Percentiles rank a stretch among this genome's conserved stretches.
These are phyloP conservation scores for Grosmannia clavigera DNA, from an alignment of 2,329 filamentous ascomycete genomes.

Conservation along the genomic window DNA sequence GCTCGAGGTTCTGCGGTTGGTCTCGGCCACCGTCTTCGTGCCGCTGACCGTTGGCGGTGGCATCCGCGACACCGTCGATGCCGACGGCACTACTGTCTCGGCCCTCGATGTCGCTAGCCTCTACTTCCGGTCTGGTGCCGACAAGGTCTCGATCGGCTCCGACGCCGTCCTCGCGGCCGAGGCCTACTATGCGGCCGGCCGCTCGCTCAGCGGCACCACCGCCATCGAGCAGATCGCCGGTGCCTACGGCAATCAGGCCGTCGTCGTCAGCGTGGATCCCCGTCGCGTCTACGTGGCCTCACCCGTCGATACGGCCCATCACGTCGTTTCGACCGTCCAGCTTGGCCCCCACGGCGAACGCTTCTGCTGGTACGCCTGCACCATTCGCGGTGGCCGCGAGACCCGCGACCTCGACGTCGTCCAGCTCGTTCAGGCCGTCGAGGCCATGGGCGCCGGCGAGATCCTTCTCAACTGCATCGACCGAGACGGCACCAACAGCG, in stretches of 20 bases:
- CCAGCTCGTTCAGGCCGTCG: conserved; percentile 76
- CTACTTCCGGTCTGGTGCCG: conserved; percentile 94
- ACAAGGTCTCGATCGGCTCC: conserved; percentile 94
- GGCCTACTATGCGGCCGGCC: conserved; percentile 65
- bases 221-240: conserved; percentile 91
- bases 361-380: conserved; percentile 95
- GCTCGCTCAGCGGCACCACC: conserved; percentile 63
- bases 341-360: conserved; percentile 65
- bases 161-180: conserved; percentile 91
- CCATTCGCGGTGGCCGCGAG: conserved; percentile 88
- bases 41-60: conserved; percentile 92
- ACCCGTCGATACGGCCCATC: conserved; percentile 61
- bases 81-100: conserved; percentile 72
- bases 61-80: conserved; percentile 84
- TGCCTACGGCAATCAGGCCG: conserved; percentile 92
- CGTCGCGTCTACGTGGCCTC: conserved; percentile 72
- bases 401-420: conserved; percentile 88
- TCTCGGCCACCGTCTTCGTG: conserved; percentile 87
- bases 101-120: conserved; percentile 88
- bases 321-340: conserved; percentile 55
- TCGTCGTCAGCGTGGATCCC: conserved; percentile 90
- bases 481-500: conserved; percentile 85
- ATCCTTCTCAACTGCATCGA: conserved; percentile 97
- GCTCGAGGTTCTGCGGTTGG: conserved; percentile 80
- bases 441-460: conserved; percentile 92